Evolutionary conservation across 164 flowering plant species (phyloP).

Genomic region (Vitis cinerea): DNA sequence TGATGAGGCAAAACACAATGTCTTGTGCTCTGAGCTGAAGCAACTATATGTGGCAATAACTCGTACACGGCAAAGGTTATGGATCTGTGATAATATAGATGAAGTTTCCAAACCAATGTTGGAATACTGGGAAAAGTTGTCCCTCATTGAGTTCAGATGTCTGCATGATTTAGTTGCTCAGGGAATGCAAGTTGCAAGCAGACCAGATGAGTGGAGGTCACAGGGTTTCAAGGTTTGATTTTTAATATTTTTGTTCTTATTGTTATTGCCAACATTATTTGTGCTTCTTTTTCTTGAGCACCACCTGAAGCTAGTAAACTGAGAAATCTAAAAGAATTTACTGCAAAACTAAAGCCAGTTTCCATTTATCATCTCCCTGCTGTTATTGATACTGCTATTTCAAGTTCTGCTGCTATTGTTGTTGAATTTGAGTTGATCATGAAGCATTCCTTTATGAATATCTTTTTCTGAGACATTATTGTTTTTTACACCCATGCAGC

Average conservation of each 20-base stretch:
- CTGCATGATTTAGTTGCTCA: constrained; percentile 8
- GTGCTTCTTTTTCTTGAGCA: neutral
- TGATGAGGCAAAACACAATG: constrained; percentile 30
- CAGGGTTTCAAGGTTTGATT: constrained; percentile 14
- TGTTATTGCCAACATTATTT: neutral
- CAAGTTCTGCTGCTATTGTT: too few relatives aligned
- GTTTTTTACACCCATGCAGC: neutral
- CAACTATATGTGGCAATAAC: constrained; percentile 11
- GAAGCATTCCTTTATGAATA: neutral
- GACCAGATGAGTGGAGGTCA: constrained; percentile 10
- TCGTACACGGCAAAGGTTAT: constrained; percentile 23
- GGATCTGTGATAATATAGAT: constrained; percentile 21
- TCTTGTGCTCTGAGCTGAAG: constrained; percentile 33
- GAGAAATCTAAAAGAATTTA: too few relatives aligned
- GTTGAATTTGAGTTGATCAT: too few relatives aligned
- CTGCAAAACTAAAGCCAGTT: too few relatives aligned
- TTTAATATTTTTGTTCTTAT: neutral
- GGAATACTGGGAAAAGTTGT: constrained; percentile 7
- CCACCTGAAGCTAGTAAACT: neutral
- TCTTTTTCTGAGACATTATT: neutral
- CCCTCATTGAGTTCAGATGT: constrained; percentile 2
- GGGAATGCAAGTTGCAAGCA: constrained; percentile 17
- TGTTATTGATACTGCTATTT: too few relatives aligned
- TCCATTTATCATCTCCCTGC: too few relatives aligned
- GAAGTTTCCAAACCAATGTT: constrained; percentile 15